Conservation (phyloP, 257 asterid species). For the Verbascum thapsus region DNA sequence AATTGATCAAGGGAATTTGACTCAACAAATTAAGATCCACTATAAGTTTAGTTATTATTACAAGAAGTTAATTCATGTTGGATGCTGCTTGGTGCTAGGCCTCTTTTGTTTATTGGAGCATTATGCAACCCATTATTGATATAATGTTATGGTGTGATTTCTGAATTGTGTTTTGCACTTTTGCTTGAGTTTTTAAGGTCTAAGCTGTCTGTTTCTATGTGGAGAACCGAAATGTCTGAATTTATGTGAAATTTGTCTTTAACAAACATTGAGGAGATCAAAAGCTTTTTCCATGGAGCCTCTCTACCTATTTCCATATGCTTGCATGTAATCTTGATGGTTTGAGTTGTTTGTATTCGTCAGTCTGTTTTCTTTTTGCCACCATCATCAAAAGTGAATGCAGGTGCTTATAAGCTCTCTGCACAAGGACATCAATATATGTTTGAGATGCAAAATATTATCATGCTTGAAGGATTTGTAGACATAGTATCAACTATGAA, state of each 20-base stretch:
- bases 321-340: slow-evolving; percentile 5
- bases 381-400: slow-evolving; percentile 15
- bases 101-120: too few species aligned
- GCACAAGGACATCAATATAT: neutral
- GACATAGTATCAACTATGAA: slow-evolving; percentile 6
- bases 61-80: neutral
- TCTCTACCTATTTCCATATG: neutral
- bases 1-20: neutral
- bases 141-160: too few species aligned
- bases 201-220: too few species aligned
- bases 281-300: neutral
- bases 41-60: neutral
- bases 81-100: too few species aligned
- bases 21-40: neutral
- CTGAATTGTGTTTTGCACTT: too few species aligned
- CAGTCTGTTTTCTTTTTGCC: neutral
- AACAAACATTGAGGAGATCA: slow-evolving; percentile 5
- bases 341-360: neutral
- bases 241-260: slow-evolving; percentile 10
- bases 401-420: slow-evolving; percentile 7
- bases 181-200: too few species aligned
- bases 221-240: too few species aligned
- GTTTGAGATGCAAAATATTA: neutral
- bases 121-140: too few species aligned
- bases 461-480: neutral